These are phyloP conservation scores for Parafenestella ontariensis DNA, from an alignment of 2,329 filamentous ascomycete genomes.

Conservation along the genomic window DNA sequence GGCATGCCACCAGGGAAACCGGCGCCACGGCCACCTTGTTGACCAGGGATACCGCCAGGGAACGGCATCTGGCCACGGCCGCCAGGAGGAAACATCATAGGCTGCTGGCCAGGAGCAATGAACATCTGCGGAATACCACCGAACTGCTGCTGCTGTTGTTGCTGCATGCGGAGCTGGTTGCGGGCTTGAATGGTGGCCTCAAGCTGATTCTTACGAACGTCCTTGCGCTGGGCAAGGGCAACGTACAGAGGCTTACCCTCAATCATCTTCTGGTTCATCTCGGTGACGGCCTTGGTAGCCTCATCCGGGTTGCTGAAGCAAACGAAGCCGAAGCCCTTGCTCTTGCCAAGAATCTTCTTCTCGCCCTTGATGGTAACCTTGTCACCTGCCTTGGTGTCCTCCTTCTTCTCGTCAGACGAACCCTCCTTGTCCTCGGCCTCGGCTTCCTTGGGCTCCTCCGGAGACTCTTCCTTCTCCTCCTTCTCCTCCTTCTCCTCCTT, in stretches of 20 bases:
- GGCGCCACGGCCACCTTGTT: slow-evolving; percentile 81
- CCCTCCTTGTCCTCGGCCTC: slow-evolving; percentile 65
- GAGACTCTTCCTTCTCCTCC: slow-evolving; percentile 60
- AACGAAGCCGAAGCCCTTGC: slow-evolving; percentile 99
- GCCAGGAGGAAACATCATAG: slow-evolving; percentile 63
- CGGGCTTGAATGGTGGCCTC: slow-evolving; percentile 99
- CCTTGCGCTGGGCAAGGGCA: slow-evolving; percentile 97
- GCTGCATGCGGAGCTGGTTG: slow-evolving; percentile 98
- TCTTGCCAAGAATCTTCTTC: slow-evolving; percentile 84
- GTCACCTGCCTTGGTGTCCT: slow-evolving; percentile 60
- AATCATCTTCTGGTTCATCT: slow-evolving; percentile 99
- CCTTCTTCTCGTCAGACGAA: slow-evolving; percentile 66
- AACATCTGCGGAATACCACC: slow-evolving; percentile 74
- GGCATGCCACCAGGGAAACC: slow-evolving; percentile 84
- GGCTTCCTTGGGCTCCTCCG: slow-evolving; percentile 61
- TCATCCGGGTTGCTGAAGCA: slow-evolving; percentile 99
- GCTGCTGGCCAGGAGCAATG: slow-evolving; percentile 84
- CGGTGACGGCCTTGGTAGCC: slow-evolving; percentile 97
- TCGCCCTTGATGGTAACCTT: slow-evolving; percentile 63
- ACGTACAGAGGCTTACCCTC: slow-evolving; percentile 97
- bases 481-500: slow-evolving; percentile 61
- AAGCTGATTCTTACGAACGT: slow-evolving; percentile 98
- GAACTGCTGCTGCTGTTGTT: slow-evolving; percentile 75
- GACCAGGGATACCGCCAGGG: slow-evolving; percentile 68
- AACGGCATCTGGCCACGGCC: slow-evolving; percentile 69